phyloP scores from a whole-genome alignment of 2,329 filamentous ascomycete species.

The Blastomyces parvus region DNA sequence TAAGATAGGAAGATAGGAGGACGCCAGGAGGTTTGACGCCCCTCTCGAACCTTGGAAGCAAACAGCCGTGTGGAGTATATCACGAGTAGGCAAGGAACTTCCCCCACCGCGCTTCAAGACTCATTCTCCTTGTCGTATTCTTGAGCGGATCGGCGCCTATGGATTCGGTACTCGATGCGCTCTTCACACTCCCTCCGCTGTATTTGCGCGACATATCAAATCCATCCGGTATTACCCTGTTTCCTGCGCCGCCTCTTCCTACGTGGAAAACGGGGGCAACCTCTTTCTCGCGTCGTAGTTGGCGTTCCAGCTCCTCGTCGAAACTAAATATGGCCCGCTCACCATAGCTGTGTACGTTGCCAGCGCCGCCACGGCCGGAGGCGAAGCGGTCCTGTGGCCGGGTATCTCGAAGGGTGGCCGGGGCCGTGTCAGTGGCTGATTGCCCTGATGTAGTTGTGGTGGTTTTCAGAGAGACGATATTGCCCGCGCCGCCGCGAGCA shows the following conservation, averaged over 20 bases:
- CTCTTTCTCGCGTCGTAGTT: conserved; percentile 43
- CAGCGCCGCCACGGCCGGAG: conserved; percentile 47
- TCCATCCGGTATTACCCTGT: conserved; percentile 30
- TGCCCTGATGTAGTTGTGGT: conserved; percentile 41
- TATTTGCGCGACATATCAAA: background rate
- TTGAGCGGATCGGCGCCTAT: conserved; percentile 25
- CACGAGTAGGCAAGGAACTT: conserved; percentile 31
- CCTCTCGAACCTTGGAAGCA: background rate
- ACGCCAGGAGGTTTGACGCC: background rate
- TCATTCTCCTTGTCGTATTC: conserved; percentile 28
- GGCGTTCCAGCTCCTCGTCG: conserved; percentile 55
- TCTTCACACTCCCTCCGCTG: conserved; percentile 4
- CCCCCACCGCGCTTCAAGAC: conserved; percentile 33
- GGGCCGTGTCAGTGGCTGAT: conserved; percentile 39
- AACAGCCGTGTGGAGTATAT: background rate
- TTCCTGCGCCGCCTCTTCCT: conserved; percentile 53
- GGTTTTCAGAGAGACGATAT: conserved; percentile 45
- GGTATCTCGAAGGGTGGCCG: conserved; percentile 41
- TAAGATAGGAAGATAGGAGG: too few species aligned
- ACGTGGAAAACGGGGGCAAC: conserved; percentile 55
- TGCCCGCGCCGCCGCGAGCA: conserved; percentile 52
- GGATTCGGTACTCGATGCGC: conserved; percentile 27
- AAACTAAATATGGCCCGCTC: conserved; percentile 57
- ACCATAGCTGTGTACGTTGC: conserved; percentile 44
- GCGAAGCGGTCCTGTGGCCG: conserved; percentile 34